phyloP scores from a whole-genome alignment of 805 yeast genomes.

The Metschnikowia continentalis region DNA sequence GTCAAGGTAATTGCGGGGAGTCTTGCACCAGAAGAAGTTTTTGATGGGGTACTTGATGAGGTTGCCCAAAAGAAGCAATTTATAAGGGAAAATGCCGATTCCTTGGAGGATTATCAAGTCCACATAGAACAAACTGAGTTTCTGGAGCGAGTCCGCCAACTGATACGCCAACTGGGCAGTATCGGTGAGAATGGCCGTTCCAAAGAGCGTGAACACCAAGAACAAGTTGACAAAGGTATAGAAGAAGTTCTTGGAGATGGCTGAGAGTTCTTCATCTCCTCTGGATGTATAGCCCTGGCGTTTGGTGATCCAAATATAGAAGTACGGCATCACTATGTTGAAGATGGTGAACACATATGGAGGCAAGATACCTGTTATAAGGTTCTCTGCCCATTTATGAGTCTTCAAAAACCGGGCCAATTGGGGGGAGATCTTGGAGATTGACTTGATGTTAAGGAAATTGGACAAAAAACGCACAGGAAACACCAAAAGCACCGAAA shows the following conservation, averaged over 20 bases:
- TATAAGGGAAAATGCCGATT: constrained; percentile 85
- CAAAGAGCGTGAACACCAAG: constrained; percentile 88
- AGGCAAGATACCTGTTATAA: constrained; percentile 87
- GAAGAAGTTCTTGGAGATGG: constrained; percentile 89
- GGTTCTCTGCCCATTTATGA: constrained; percentile 66
- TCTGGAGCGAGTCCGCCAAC: constrained; percentile 75
- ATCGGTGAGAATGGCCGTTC: constrained; percentile 86
- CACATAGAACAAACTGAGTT: constrained; percentile 81
- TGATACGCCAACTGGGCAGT: constrained; percentile 86
- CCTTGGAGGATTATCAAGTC: constrained; percentile 81
- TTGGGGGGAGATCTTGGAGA: constrained; percentile 76
- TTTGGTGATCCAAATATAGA: constrained; percentile 77
- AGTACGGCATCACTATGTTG: constrained; percentile 78
- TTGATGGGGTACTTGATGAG: constrained; percentile 62
- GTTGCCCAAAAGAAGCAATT: constrained; percentile 75
- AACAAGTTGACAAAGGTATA: constrained; percentile 92
- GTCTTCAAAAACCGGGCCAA: constrained; percentile 63
- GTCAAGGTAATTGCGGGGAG: constrained; percentile 77
- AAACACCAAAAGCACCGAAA: constrained; percentile 68
- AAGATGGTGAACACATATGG: constrained; percentile 85
- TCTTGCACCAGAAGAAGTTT: constrained; percentile 58
- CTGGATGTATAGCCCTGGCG: constrained; percentile 87
- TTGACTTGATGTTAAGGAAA: constrained; percentile 72
- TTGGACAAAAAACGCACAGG: constrained; percentile 87
- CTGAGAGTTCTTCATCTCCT: constrained; percentile 87